Conservation (phyloP, 2,329 filamentous ascomycete genomes). For the Pochonia chlamydosporia region DNA sequence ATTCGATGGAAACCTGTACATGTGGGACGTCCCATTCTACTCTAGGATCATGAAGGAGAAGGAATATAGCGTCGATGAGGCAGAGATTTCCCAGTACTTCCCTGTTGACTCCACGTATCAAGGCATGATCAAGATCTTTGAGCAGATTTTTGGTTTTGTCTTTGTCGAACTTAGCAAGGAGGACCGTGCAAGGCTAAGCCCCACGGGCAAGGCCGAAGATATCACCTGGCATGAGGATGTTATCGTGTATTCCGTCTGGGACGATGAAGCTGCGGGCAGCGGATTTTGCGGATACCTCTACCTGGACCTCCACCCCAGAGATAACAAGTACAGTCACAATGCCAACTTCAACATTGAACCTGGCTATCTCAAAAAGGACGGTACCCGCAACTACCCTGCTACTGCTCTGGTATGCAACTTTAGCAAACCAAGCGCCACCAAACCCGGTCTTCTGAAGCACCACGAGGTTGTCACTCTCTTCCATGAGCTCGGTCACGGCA, state of each 20-base stretch:
- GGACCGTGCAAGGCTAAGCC: constrained; percentile 59
- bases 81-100: constrained; percentile 79
- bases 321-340: constrained; percentile 79
- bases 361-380: constrained; percentile 60
- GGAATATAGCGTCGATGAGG: constrained; percentile 74
- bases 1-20: constrained; percentile 66
- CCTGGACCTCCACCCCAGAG: constrained; percentile 72
- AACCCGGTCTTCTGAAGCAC: constrained; percentile 75
- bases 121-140: constrained; percentile 78
- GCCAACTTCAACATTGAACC: constrained; percentile 81
- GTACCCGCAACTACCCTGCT: constrained; percentile 67
- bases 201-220: constrained; percentile 62
- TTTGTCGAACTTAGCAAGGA: constrained; percentile 68
- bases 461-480: constrained; percentile 79
- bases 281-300: constrained; percentile 79
- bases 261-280: constrained; percentile 64
- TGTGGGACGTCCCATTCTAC: constrained; percentile 80
- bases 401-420: constrained; percentile 84
- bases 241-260: constrained; percentile 78
- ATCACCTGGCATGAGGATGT: constrained; percentile 81
- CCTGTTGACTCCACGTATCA: constrained; percentile 67
- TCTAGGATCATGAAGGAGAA: constrained; percentile 74
- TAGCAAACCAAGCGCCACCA: constrained; percentile 69
- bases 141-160: constrained; percentile 72
- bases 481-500: constrained; percentile 69